Base-by-base conservation (phyloP, 78 protist genomes). In the Dictyostelium capitatum region DNA sequence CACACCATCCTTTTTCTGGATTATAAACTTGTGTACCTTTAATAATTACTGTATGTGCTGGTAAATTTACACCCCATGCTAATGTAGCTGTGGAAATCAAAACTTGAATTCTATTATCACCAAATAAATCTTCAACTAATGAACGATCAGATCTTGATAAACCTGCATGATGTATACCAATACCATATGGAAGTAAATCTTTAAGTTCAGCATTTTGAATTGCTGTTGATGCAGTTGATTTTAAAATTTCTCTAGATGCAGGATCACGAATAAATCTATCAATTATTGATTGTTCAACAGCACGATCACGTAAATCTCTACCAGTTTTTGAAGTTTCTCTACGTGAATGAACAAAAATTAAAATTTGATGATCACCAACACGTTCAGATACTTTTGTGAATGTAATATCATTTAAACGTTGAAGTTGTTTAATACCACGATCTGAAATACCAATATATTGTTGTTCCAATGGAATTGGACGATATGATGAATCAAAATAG, bases 11-110 rank as follows among this genome's bases (percentile, higher is more conserved):
- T 74, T 62, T 37, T 81, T 98, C 99, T 8, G 99, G 97, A 37
- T 77, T 53, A 95, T 98, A 99, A 2, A 98, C 91, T 75, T 98
- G 98, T 1, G 99, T 99, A 17, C 99, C 99, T 82, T 99, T 99
- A 95, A 99, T 98, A 84, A 99, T 98, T 28, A 99, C 99, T 1
- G 99, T 89, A 91, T 99, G 99, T 5, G 99, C 99, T 25, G 99
- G 99, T 20, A 99, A 85, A 96, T 99, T 99, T 50, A 99, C 99
- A 59, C 99, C 99, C 99, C 99, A 99, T 9, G 99, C 99, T 15
- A 99, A 96, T 17, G 99, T 99, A 17, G 99, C 98, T 0, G 99
- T 99, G 10, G 99, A 96, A 51, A 98, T 97, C 12, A 99, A 95
- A 23, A 98, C 99, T 79, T 97, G 97, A n/a, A 99, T 43, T 89